Base-by-base conservation (phyloP, 2,329 filamentous ascomycete genomes). In the Trichophyton simii region DNA sequence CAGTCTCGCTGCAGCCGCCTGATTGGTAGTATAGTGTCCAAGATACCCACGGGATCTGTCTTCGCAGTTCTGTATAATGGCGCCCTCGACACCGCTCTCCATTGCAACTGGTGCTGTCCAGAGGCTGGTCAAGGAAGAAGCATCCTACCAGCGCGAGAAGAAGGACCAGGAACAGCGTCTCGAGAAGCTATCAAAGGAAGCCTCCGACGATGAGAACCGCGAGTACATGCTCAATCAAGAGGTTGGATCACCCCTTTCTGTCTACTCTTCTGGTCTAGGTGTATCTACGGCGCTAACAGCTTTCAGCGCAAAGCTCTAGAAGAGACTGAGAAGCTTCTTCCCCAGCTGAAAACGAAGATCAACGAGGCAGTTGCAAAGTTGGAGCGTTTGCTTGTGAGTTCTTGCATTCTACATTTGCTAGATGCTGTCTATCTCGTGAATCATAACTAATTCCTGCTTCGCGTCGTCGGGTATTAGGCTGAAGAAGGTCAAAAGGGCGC, bases 81-180 rank as follows among this genome's bases (percentile, higher is more conserved):
- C 89, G 2, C 81, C 89, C 36, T 88, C 88, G 52, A 85, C 86
- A 0, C 82, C 86, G 67, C 84, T 96, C 72, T 76, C 83, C 68
- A 94, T 96, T 71, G 85, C 87, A 52, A 94, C 89, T 25, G 83
- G 86, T 64, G 85, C 89, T 20, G 84, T 97, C 67, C 80, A 83
- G 68, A 89, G 94, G 63, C 83, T 97, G 57, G 83, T 96, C 66
- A 96, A 95, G 75, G 94, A 99, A 75, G 89, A 96, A 74, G 79
- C 82, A 44, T 92, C 87, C 68, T 97, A 99, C 77, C 87, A 91
- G 79, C 87, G 87, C 71, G 94, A 99, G 74, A 82, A 91, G 20
- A 78, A 82, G 65, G 80, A 86, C 66, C 91, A 97, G 72, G 81
- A 88, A 68, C 81, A 82, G 64, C 83, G 87, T 61, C 82, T 95